These are phyloP conservation scores for Narthecium ossifragum DNA, from an alignment of 106 monocot species.

Conservation along the genomic window DNA sequence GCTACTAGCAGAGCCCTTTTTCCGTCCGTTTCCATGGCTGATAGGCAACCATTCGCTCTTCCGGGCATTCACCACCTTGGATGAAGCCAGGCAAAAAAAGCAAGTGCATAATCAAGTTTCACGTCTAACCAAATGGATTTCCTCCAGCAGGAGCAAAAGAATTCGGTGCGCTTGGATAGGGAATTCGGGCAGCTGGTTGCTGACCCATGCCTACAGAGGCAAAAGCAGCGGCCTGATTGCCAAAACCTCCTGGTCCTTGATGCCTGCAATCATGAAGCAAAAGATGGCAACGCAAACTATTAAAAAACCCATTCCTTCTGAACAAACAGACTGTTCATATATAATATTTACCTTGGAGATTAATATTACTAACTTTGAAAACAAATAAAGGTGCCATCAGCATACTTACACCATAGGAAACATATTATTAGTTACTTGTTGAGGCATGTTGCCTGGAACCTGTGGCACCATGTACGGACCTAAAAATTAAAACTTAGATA, in stretches of 20 bases:
- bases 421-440: slow-evolving; percentile 34
- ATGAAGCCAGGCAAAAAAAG: too few species aligned
- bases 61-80: too few species aligned
- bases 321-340: not conserved
- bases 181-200: not conserved
- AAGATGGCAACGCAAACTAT: not conserved
- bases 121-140: slow-evolving; percentile 24
- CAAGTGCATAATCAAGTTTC: too few species aligned
- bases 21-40: too few species aligned
- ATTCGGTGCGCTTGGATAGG: slow-evolving; percentile 16
- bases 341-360: not conserved
- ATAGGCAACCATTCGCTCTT: too few species aligned
- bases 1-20: too few species aligned
- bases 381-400: not conserved
- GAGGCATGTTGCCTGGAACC: slow-evolving; percentile 29
- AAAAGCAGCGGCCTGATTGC: slow-evolving; percentile 15
- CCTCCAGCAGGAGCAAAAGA: slow-evolving; percentile 21
- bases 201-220: slow-evolving; percentile 5
- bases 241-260: slow-evolving; percentile 28
- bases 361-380: not conserved
- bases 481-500: slow-evolving; percentile 4
- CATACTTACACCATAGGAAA: slow-evolving; percentile 35
- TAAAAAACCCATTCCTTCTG: too few species aligned
- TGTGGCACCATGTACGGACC: slow-evolving; percentile 61
- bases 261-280: slow-evolving; percentile 22